Evolutionary conservation across 768 basidiomycete genomes (phyloP), one percentile per base, ranked within the genome.

Genomic region (Russula sp.): DNA sequence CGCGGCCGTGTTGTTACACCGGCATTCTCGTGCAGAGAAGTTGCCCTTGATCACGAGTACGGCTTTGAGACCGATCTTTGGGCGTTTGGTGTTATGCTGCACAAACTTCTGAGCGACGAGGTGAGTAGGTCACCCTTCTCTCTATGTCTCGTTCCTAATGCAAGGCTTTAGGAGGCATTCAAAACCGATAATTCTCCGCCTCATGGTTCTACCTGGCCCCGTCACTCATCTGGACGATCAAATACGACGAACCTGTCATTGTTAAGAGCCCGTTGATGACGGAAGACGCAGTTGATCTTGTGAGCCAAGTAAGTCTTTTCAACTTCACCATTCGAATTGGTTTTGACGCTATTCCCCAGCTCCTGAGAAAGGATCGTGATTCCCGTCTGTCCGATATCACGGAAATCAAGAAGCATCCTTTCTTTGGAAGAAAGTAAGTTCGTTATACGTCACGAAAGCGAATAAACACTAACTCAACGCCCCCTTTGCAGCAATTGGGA

Each of bases 21-120:
- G 13, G 57, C 38, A 2, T 68, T 68, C 26, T 58, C 53, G 22
- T 62, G 65, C 16, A 65, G 65, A 1, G 67, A 68, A 36, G 60
- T 67, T 5, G 38, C 67, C 8, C 46, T 24, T 32, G 60, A 28
- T 20, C 13, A 36, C 2, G n/a, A 52, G 3, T 68, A 68, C 26
- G 22, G 65, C 13, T 68, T 68, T 26, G 67, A 57, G 26, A 61
- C 62, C 32, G 67, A 68, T 2, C 61, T 67, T 6, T 68, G 67
- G 67, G 50, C 65, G 8, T 59, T 67, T 4, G 67, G 67, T 34
- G 66, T 68, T n/a, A 28, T 67, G 16, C n/a, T 68, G 10, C 67
- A 59, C 30, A 50, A 68, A 30, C 53, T 67, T 51, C 26, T 68
- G 40, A 67, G 18, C 18, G 61, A 53, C 16, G 36, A 16, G 20